Percentiles rank a stretch among this genome's conserved stretches.
phyloP scores from a whole-genome alignment of 305 asterid genomes.

The Plantago coronopus region DNA sequence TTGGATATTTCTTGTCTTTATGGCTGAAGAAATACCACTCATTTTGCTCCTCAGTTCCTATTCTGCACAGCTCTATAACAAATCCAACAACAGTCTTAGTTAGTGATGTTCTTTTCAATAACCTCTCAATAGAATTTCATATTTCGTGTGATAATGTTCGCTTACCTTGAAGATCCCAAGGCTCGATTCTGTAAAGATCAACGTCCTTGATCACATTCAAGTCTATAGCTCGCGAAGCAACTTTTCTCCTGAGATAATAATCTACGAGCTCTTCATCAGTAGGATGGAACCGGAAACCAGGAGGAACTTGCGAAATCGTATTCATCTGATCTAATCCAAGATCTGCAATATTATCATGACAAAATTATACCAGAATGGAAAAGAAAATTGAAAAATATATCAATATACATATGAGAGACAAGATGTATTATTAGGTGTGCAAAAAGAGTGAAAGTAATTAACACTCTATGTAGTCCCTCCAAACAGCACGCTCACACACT shows the following conservation, averaged over 20 bases:
- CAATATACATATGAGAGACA: background rate
- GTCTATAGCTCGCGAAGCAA: conserved; percentile 45
- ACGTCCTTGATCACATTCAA: conserved; percentile 71
- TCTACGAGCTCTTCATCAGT: conserved; percentile 86
- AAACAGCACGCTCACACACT: conserved; percentile 13
- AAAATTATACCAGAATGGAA: background rate
- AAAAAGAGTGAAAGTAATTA: conserved; percentile 14
- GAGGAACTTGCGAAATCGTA: conserved; percentile 59
- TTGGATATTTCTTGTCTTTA: conserved; percentile 80
- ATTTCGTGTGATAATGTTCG: too few relatives aligned
- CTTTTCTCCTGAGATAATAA: conserved; percentile 69
- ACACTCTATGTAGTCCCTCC: conserved; percentile 12
- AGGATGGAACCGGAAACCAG: conserved; percentile 88
- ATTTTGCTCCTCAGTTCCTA: conserved; percentile 65
- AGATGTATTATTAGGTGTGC: background rate
- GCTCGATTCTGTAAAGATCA: conserved; percentile 80
- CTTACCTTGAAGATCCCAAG: conserved; percentile 89
- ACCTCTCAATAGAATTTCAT: too few relatives aligned
- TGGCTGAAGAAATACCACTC: conserved; percentile 88
- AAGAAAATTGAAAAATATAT: background rate
- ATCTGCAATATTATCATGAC: too few relatives aligned
- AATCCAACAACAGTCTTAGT: background rate
- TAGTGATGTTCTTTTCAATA: background rate
- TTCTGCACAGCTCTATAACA: conserved; percentile 66
- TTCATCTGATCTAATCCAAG: conserved; percentile 24